phyloP scores from a whole-genome alignment of 352 stramenopile species.

The Phytopythium vexans region DNA sequence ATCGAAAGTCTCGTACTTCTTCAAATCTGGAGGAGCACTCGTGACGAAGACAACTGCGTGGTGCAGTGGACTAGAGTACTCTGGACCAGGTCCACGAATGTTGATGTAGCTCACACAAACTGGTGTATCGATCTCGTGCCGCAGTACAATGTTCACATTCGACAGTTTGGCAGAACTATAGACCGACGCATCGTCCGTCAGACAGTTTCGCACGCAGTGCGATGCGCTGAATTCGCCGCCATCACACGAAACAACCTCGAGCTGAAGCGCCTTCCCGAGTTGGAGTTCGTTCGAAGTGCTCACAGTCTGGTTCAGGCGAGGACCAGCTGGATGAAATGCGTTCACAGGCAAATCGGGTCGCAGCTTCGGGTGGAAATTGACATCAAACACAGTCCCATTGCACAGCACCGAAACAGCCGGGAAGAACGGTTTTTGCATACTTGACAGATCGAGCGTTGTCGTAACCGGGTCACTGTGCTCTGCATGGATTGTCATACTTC shows the following conservation, averaged over 20 bases:
- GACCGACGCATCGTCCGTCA: conserved; percentile 76
- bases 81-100: conserved; percentile 65
- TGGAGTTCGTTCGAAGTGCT: conserved; percentile 60
- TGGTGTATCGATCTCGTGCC: conserved; percentile 74
- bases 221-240: conserved; percentile 81
- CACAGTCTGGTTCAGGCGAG: conserved; percentile 37
- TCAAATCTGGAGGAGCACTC: conserved; percentile 53
- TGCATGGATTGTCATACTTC: conserved; percentile 49
- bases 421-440: conserved; percentile 34
- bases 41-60: conserved; percentile 69
- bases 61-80: conserved; percentile 75
- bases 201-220: conserved; percentile 57
- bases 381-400: conserved; percentile 61
- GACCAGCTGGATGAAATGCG: conserved; percentile 29
- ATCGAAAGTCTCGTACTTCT: conserved; percentile 52
- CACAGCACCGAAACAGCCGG: conserved; percentile 64
- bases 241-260: conserved; percentile 68
- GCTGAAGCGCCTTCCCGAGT: conserved; percentile 63
- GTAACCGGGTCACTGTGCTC: conserved; percentile 39
- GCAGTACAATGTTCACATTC: conserved; percentile 81
- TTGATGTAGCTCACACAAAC: conserved; percentile 78
- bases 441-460: conserved; percentile 24
- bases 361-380: conserved; percentile 62
- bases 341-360: conserved; percentile 48
- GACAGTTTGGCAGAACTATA: conserved; percentile 72